A percentile compares a stretch with the other conserved stretches of the same genome.
phyloP scores from a whole-genome alignment of 371 early-diverging fungal genomes.

The Syncephalis fuscata region DNA sequence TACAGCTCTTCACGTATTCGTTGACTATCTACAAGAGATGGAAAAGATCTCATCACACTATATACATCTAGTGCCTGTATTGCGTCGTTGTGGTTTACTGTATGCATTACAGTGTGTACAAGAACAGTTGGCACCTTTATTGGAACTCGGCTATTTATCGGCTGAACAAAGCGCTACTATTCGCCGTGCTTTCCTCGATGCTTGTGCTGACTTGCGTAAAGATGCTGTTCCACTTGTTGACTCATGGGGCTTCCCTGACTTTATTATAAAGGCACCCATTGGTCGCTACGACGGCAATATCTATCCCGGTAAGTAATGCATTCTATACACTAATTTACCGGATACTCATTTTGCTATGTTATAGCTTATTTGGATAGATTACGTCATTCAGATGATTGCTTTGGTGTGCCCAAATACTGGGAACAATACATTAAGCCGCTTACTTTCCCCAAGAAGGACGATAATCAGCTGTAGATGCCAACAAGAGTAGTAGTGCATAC shows the following conservation, averaged over 20 bases:
- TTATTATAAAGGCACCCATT: conserved; percentile 53
- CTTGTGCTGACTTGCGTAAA: conserved; percentile 38
- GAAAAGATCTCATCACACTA: too few relatives aligned
- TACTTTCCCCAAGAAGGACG: background rate
- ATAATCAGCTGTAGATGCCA: too few relatives aligned
- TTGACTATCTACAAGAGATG: too few relatives aligned
- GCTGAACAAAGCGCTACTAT: conserved; percentile 30
- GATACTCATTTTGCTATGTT: background rate
- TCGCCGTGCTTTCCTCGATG: conserved; percentile 21
- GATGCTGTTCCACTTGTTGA: conserved; percentile 59
- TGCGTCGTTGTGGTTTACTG: too few relatives aligned
- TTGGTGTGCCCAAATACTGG: conserved; percentile 6
- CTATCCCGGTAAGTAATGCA: conserved; percentile 18
- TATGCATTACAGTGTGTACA: too few relatives aligned
- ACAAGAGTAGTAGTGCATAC: too few relatives aligned
- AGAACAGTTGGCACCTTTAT: conserved; percentile 41
- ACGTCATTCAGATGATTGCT: conserved; percentile 1
- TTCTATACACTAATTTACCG: too few relatives aligned
- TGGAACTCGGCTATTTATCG: conserved; percentile 25
- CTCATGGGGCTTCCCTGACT: conserved; percentile 60
- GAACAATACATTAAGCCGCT: conserved; percentile 2
- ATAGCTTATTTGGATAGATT: conserved; percentile 3
- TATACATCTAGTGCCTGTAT: too few relatives aligned
- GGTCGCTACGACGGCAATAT: conserved; percentile 58
- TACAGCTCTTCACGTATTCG: too few relatives aligned